Base-by-base conservation (phyloP, 768 basidiomycete species). In the Rhizopogon vinicolor region DNA sequence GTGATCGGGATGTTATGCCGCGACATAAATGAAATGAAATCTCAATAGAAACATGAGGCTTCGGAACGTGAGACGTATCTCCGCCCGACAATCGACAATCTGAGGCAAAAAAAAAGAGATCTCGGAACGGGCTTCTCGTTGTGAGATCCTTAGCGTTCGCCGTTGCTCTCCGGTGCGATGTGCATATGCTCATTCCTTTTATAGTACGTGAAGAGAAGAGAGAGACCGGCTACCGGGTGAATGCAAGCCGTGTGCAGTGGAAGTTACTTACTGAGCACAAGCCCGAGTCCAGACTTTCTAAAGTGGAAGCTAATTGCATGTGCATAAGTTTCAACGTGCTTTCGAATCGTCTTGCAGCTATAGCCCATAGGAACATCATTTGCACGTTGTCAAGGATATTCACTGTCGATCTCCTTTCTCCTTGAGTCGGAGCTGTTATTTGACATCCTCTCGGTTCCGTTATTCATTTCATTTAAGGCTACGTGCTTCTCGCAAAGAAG, bases 341-440 rank as follows among this genome's bases (percentile, higher is more conserved):
- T 33, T 9, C 9, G 31, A 33, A 3, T 10, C 31, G 31, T 33
- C 31, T 33, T 33, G 8, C 6, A 33, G 25, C 25, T 25, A 25
- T 25, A 25, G 25, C 31, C 31, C 3, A 7, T 33, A 33, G 2
- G 31, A 33, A 7, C 31, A 1, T 8, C 31, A 37, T 37, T 37
- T 84, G 86, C 16, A 80, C 78, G 9, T 79, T 97, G 43, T 83
- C 89, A 41, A 73, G 76, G 12, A 87, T 96, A 61, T 98, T 87
- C 70, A 93, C 95, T 19, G 96, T 99, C 62, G 89, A 92, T 51
- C 85, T 96, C n/a, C 78, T 85, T 3, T n/a, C n/a, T n/a, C n/a
- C n/a, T n/a, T n/a, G n/a, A n/a, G n/a, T n/a, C n/a, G n/a, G 87
- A 93, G 62, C 76, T 98, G 19, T 81, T 97, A 29, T 99, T 89